Conservation (phyloP, 73 alveolate genomes). For the Strombidium stylifer region DNA sequence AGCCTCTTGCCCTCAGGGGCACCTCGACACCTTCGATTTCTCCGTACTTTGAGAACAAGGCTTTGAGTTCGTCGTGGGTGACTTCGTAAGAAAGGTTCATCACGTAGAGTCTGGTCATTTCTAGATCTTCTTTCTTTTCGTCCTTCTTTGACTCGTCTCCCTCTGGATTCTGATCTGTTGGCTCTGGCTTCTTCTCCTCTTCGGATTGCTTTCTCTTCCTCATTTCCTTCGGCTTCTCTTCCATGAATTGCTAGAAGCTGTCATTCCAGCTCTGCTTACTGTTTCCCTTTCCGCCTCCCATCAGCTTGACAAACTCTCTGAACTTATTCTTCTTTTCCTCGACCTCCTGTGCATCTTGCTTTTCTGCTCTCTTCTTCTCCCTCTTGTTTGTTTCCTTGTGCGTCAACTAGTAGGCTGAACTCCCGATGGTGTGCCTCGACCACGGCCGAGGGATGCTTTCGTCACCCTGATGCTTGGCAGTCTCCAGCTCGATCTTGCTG, state of each 20-base stretch:
- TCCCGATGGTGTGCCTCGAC: slow-evolving; percentile 47
- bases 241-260: slow-evolving; percentile 29
- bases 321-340: slow-evolving; percentile 50
- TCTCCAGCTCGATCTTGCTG: slow-evolving; percentile 72
- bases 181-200: slow-evolving; percentile 14
- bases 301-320: slow-evolving; percentile 31
- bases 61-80: slow-evolving; percentile 88
- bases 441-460: slow-evolving; percentile 48
- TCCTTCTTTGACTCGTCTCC: slow-evolving; percentile 4
- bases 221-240: slow-evolving; percentile 27
- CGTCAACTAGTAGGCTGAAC: slow-evolving; percentile 47
- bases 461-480: slow-evolving; percentile 67
- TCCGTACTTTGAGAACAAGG: slow-evolving; percentile 86
- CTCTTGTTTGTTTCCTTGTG: slow-evolving; percentile 11
- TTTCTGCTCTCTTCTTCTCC: slow-evolving; percentile 14
- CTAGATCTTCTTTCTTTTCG: slow-evolving; percentile 60
- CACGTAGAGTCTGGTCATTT: slow-evolving; percentile 86
- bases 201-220: slow-evolving; percentile 16
- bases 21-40: slow-evolving; percentile 81
- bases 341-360: slow-evolving; percentile 15
- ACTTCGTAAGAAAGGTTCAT: slow-evolving; percentile 90
- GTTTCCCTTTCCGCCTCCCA: slow-evolving; percentile 37
- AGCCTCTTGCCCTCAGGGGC: slow-evolving; percentile 86
- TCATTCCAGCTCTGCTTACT: slow-evolving; percentile 61
- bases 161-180: slow-evolving; percentile 7